Evolutionary conservation across 2,329 filamentous ascomycete genomes (phyloP).

Genomic region (Bipolaris bicolor): DNA sequence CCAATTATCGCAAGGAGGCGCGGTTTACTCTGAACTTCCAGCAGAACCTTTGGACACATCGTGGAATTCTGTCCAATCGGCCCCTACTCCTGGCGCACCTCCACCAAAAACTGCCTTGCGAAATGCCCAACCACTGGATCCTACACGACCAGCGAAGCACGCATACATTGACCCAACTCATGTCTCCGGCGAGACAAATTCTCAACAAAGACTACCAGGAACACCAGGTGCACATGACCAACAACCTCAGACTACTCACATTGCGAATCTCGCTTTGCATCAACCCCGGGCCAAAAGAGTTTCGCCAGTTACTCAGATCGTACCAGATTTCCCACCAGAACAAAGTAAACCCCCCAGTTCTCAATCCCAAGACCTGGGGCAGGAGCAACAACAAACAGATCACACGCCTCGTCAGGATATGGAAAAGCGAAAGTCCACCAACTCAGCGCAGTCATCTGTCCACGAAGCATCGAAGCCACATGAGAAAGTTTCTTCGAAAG

Average conservation of each 20-base stretch:
- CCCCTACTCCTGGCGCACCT: slow-evolving; percentile 7
- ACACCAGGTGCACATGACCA: slow-evolving; percentile 12
- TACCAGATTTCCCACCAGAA: slow-evolving; percentile 15
- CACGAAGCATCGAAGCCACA: slow-evolving; percentile 32
- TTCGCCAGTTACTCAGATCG: slow-evolving; percentile 17
- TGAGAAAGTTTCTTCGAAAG: slow-evolving; percentile 33
- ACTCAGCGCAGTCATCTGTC: slow-evolving; percentile 37
- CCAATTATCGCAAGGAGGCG: slow-evolving; percentile 4
- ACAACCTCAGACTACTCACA: slow-evolving; percentile 9
- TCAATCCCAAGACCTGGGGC: slow-evolving; percentile 22
- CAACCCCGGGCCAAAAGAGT: slow-evolving; percentile 20
- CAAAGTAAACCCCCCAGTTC: slow-evolving; percentile 19
- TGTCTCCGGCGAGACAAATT: slow-evolving; percentile 16
- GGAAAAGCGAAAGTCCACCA: slow-evolving; percentile 50
- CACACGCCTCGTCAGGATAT: slow-evolving; percentile 50
- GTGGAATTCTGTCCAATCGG: slow-evolving; percentile 3
- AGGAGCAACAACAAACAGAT: slow-evolving; percentile 42
- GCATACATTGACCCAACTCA: slow-evolving; percentile 17
- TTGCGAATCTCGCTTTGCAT: slow-evolving; percentile 13
- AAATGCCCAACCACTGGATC: slow-evolving; percentile 1
- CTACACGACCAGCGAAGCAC: slow-evolving; percentile 2
- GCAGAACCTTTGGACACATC: slow-evolving; percentile 12
- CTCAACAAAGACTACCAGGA: slow-evolving; percentile 12
- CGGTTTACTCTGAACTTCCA: slow-evolving; percentile 18
- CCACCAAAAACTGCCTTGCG: slow-evolving; percentile 9